Conservation (phyloP, 176 grass and related monocot genomes). For the Cenchrus purpureus region DNA sequence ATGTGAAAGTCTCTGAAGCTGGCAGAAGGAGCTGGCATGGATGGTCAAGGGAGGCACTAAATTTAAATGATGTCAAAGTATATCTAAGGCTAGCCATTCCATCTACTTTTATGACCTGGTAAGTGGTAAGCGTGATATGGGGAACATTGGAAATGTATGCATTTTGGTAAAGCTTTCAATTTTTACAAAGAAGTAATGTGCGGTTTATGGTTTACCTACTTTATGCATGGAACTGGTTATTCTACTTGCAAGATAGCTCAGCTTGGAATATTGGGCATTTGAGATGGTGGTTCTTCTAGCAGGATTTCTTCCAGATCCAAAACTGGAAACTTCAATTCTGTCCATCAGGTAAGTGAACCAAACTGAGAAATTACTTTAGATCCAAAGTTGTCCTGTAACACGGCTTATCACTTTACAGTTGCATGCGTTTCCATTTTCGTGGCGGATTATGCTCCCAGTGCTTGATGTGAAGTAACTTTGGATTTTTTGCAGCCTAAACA, state of each 20-base stretch:
- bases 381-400: background rate
- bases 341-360: conserved; percentile 71
- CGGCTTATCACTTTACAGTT: background rate
- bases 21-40: conserved; percentile 61
- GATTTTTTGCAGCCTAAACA: conserved; percentile 65
- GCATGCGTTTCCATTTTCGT: conserved; percentile 14
- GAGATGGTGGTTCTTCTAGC: conserved; percentile 96
- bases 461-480: conserved; percentile 16
- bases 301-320: conserved; percentile 90
- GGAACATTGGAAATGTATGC: background rate
- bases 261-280: conserved; percentile 96
- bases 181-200: background rate
- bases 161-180: background rate
- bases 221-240: conserved; percentile 35
- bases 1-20: conserved; percentile 71
- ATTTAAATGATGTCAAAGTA: conserved; percentile 54
- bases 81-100: conserved; percentile 87
- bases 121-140: conserved; percentile 67
- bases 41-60: conserved; percentile 59
- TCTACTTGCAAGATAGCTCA: conserved; percentile 36
- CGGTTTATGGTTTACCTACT: conserved; percentile 25
- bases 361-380: background rate
- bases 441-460: background rate
- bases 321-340: conserved; percentile 91
- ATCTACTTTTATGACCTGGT: conserved; percentile 94